Base-by-base conservation (phyloP, 2,329 filamentous ascomycete genomes). In the Exutisphaerella laricina region DNA sequence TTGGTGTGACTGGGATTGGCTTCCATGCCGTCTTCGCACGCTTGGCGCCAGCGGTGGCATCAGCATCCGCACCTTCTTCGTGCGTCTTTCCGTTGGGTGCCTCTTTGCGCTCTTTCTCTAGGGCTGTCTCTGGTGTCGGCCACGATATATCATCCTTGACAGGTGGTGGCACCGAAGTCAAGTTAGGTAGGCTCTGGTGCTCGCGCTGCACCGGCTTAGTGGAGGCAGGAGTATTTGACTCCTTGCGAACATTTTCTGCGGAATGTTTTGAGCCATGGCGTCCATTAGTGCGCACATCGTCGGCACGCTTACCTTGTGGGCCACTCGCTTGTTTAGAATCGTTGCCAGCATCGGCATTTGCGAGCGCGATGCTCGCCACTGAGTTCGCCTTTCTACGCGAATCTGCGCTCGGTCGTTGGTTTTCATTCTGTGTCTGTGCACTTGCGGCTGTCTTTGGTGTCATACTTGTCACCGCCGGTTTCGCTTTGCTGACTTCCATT, bases 11-110 rank as follows among this genome's bases (percentile, higher is more conserved):
- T 23, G 83, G 79, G 44, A 96, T 78, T 1, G 81, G 77, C 45
- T 86, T 81, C 90, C 92, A 97, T 59, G 88, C 86, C 57, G 85
- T 80, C 71, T 94, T 94, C 43, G 77, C 72, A 10, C 70, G 64
- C 54, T 75, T 82, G 65, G 70, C 78, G 56, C 46, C 68, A 55
- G 54, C 64, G 56, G 60, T 49, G 14, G 73, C 56, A 41, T 79
- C 68, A 13, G 77, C 80, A 49, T 80, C 75, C 34, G 65, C 69
- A n/a, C 76, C 80, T 49, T 80, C 75, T 31, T 66, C 69, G 51
- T 85, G 82, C 35, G 82, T 78, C 49, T 86, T 82, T 40, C 79
- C 72, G 1, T 73, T 67, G 64, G 35, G 26, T 23, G 35, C 28
- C 22, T 87, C 88, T 58, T 82, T 82, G 67, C 85, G 86, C 49